Percentiles rank a stretch among this genome's conserved stretches.
Evolutionary conservation across 768 basidiomycete species (phyloP).

Genomic region (Ramaria rubella): DNA sequence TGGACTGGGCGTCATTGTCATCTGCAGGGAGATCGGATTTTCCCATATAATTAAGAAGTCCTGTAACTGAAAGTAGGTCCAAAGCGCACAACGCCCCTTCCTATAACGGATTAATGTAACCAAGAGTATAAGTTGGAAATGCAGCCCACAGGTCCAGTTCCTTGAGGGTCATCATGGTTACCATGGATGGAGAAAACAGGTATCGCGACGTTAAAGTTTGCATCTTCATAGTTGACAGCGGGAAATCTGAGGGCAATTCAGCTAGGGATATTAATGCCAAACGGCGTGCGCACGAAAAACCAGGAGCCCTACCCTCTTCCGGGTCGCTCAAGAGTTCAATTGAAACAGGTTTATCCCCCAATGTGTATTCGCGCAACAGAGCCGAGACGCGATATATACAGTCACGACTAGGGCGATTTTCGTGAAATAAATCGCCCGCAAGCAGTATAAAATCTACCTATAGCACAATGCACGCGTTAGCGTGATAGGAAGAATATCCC

Average conservation of each 20-base stretch:
- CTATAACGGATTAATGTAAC: slow-evolving; percentile 34
- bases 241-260: slow-evolving; percentile 61
- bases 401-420: slow-evolving; percentile 90
- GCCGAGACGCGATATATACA: slow-evolving; percentile 86
- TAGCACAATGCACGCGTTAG: neutral
- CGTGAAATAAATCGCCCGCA: slow-evolving; percentile 95
- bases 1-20: slow-evolving; percentile 56
- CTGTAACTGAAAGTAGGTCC: slow-evolving; percentile 89
- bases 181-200: slow-evolving; percentile 99
- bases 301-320: slow-evolving; percentile 77
- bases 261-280: neutral
- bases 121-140: neutral
- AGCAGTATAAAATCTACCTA: slow-evolving; percentile 95
- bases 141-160: slow-evolving; percentile 72
- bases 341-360: slow-evolving; percentile 85
- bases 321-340: slow-evolving; percentile 91
- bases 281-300: slow-evolving; percentile 60
- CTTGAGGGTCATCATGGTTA: slow-evolving; percentile 99
- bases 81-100: slow-evolving; percentile 94
- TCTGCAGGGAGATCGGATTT: slow-evolving; percentile 82
- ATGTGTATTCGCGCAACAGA: slow-evolving; percentile 81
- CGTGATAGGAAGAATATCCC: neutral
- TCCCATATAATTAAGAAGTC: slow-evolving; percentile 96
- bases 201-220: slow-evolving; percentile 91
- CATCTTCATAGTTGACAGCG: slow-evolving; percentile 94